These are phyloP conservation scores for Gentiana macrophylla DNA, from an alignment of 257 asterid genomes.

Conservation along the genomic window DNA sequence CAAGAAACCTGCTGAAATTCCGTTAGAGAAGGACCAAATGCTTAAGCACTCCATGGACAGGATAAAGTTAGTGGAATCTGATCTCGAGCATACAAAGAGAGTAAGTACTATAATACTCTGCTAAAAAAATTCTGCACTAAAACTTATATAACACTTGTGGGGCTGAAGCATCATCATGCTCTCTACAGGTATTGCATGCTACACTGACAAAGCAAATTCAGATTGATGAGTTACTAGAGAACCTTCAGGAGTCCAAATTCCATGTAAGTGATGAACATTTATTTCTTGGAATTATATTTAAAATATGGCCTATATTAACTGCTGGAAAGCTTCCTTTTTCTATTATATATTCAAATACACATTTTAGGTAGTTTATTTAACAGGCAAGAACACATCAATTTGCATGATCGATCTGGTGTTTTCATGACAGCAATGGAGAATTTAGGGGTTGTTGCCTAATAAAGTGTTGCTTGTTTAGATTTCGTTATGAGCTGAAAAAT, in stretches of 20 bases:
- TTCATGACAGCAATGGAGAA: too few species aligned
- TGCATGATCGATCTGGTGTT: too few species aligned
- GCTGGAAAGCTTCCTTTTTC: too few species aligned
- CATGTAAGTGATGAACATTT: constrained; percentile 35
- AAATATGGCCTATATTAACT: too few species aligned
- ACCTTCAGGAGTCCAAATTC: constrained; percentile 38
- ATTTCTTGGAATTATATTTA: not conserved
- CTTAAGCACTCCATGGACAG: constrained; percentile 76
- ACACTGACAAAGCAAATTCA: constrained; percentile 74
- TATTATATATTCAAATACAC: too few species aligned
- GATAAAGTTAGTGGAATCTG: constrained; percentile 71
- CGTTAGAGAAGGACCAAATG: constrained; percentile 76
- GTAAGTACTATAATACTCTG: constrained; percentile 24
- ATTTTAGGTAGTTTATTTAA: too few species aligned
- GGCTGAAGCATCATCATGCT: constrained; percentile 5
- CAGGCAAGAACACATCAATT: not conserved
- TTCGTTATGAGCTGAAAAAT: too few species aligned
- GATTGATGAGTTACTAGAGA: constrained; percentile 64
- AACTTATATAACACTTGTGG: too few species aligned
- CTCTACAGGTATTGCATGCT: constrained; percentile 53
- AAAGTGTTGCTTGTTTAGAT: too few species aligned
- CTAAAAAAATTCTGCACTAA: not conserved
- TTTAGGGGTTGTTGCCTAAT: too few species aligned
- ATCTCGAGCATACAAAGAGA: constrained; percentile 82
- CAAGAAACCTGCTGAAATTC: constrained; percentile 73